Percentiles rank a stretch among this genome's conserved stretches.
phyloP scores from a whole-genome alignment of 148 eudicot genomes.

The Cornus controversa region DNA sequence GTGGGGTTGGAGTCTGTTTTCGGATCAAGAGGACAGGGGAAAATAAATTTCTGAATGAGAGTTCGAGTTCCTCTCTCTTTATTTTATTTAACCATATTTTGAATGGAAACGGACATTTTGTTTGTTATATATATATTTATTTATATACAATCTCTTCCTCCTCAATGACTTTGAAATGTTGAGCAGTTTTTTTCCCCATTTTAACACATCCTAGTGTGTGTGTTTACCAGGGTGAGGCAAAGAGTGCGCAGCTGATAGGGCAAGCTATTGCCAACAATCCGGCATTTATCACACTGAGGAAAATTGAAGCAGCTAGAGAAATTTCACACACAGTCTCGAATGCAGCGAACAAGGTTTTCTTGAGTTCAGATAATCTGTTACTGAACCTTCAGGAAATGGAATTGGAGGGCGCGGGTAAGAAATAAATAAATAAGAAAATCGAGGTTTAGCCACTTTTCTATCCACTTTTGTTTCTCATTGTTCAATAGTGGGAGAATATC shows the following conservation, averaged over 20 bases:
- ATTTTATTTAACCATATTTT: background rate
- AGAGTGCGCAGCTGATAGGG: slow-evolving; percentile 51
- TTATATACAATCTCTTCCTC: background rate
- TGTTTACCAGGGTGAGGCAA: slow-evolving; percentile 4
- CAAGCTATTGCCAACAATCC: slow-evolving; percentile 49
- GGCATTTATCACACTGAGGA: slow-evolving; percentile 68
- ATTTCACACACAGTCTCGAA: slow-evolving; percentile 50
- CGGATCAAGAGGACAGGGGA: no score
- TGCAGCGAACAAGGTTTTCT: background rate
- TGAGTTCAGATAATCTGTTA: slow-evolving; percentile 4
- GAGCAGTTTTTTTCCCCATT: background rate
- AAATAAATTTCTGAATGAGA: no score
- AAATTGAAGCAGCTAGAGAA: slow-evolving; percentile 74
- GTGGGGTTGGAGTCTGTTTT: no score
- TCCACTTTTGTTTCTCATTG: background rate
- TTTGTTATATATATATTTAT: no score
- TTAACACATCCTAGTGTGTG: background rate
- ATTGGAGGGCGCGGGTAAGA: background rate
- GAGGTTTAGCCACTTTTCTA: no score
- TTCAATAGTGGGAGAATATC: background rate
- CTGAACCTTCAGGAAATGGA: slow-evolving; percentile 28
- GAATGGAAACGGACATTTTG: no score
- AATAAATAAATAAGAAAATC: background rate
- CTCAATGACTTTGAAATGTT: no score
- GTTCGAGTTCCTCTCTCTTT: background rate